phyloP scores from a whole-genome alignment of 495 filamentous ascomycete species.

The Trichocladium antarcticum region DNA sequence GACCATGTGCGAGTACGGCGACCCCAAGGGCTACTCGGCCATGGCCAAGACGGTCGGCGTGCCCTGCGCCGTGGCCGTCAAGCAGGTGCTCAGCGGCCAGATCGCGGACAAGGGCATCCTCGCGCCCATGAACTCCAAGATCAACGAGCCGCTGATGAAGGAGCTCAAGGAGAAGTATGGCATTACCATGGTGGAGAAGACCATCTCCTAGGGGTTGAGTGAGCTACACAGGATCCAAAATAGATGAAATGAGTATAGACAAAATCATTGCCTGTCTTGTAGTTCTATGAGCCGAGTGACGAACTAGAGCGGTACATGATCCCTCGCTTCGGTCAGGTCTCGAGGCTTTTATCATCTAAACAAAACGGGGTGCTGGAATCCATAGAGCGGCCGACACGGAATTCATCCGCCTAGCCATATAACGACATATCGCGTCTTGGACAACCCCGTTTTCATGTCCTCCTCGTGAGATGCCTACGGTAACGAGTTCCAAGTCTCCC shows the following conservation, averaged over 20 bases:
- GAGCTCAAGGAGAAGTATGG: slow-evolving; percentile 35
- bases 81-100: slow-evolving; percentile 74
- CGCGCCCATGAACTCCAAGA: slow-evolving; percentile 66
- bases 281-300: too few species aligned
- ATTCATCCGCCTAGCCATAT: too few species aligned
- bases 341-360: too few species aligned
- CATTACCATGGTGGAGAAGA: slow-evolving; percentile 29
- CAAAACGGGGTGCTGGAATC: too few species aligned
- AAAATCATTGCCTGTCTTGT: not conserved
- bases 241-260: slow-evolving; percentile 4
- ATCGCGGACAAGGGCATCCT: slow-evolving; percentile 68
- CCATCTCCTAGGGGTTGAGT: slow-evolving; percentile 18
- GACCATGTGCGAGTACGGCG: slow-evolving; percentile 80
- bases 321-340: too few species aligned
- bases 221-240: slow-evolving; percentile 2
- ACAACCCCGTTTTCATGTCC: too few species aligned
- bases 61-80: slow-evolving; percentile 46
- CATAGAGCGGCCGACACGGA: too few species aligned
- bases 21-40: slow-evolving; percentile 67
- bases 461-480: too few species aligned
- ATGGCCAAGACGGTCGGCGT: slow-evolving; percentile 60
- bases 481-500: too few species aligned
- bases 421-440: too few species aligned
- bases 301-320: too few species aligned
- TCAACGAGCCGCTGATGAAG: slow-evolving; percentile 60